These are phyloP conservation scores for Termitomyces sp. DNA, from an alignment of 768 basidiomycete genomes.

Conservation along the genomic window DNA sequence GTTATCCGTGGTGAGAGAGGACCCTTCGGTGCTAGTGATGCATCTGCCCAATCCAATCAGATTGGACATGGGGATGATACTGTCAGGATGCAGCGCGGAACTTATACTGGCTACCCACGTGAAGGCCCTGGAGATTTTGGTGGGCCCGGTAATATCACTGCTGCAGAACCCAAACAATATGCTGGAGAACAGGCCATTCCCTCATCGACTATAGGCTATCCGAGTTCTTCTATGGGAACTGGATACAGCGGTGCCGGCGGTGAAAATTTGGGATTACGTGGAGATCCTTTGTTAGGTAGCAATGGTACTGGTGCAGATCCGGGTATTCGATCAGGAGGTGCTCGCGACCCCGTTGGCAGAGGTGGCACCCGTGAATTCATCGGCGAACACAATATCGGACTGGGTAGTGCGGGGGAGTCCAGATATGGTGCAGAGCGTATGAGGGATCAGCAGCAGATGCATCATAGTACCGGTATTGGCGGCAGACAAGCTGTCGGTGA, in stretches of 20 bases:
- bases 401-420: background rate
- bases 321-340: background rate
- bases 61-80: background rate
- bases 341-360: background rate
- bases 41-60: background rate
- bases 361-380: background rate
- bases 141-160: background rate
- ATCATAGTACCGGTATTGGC: constrained; percentile 5
- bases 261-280: constrained; percentile 4
- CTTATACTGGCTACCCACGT: background rate
- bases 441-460: background rate
- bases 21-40: background rate
- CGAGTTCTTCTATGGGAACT: background rate
- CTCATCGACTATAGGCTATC: background rate
- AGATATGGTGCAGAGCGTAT: constrained; percentile 1
- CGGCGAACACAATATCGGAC: background rate
- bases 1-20: background rate
- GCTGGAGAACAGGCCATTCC: background rate
- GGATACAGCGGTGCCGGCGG: constrained; percentile 2
- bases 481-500: background rate
- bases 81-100: background rate
- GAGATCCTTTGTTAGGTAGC: constrained; percentile 1
- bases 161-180: background rate
- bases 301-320: constrained; percentile 3
- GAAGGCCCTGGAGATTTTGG: background rate